Evolutionary conservation across 1,284 basidiomycete species (phyloP), one percentile per base, ranked within the genome.

Genomic region (Irpex rosettiformis): DNA sequence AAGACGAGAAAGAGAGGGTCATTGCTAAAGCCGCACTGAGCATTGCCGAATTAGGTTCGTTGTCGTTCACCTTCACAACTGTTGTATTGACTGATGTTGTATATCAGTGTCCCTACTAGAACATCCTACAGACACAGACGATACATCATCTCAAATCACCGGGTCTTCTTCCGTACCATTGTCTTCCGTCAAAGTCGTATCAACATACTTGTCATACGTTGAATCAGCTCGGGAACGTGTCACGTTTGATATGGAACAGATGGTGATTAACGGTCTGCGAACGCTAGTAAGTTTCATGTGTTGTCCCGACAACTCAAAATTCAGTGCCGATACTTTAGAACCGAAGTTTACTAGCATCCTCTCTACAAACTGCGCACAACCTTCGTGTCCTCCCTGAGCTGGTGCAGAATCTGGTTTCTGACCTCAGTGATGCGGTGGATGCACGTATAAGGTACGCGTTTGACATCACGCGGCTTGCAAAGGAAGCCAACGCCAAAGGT

Each of bases 321-420:
- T 29, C 24, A 27, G 10, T 25, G 25, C 24, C 48, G 48, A n/a
- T 24, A n/a, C 21, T 7, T 6, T 27, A 96, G 93, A 91, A 97
- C 66, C 93, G 93, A 72, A 86, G 93, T 1, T 76, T 96, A 24
- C 81, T 99, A 1, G 92, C 93, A 0, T 93, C 93, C 2, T 93
- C 94, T 0, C 80, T 98, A 6, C 96, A 98, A 78, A 97, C 94
- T 0, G 94, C 96, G 2, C 91, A 94, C 73, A 98, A 98, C 70
- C 83, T 99, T 5, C 82, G 89, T 24, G 85, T 93, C 5, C 79
- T 98, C 2, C 91, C 95, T 0, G 80, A 86, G 21, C 82, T 98
- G 2, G 92, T 98, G 1, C 84, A 89, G 59, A 86, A 86, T 59
- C 82, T 98, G 0, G 77, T 97, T 13, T 75, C 77, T 3, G 93